A percentile compares a stretch with the other conserved stretches of the same genome.
phyloP scores from a whole-genome alignment of 2,329 filamentous ascomycete species.

The Pseudogymnoascus sp. region DNA sequence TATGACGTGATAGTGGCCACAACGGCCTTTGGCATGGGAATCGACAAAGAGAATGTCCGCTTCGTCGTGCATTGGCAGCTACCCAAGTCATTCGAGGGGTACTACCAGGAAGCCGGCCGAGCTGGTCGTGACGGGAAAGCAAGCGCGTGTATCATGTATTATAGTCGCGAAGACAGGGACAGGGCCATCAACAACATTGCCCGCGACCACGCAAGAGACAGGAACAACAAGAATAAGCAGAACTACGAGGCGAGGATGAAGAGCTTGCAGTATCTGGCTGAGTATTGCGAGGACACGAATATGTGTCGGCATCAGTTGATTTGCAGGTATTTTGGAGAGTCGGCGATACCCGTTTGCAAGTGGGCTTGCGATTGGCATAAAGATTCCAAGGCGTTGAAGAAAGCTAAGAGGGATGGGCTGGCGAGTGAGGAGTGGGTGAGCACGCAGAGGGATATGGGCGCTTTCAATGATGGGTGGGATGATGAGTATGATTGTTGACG shows the following conservation, averaged over 20 bases:
- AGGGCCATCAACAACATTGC: conserved; percentile 48
- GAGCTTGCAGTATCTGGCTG: conserved; percentile 60
- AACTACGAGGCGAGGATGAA: conserved; percentile 44
- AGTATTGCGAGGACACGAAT: conserved; percentile 72
- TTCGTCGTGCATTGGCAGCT: conserved; percentile 94
- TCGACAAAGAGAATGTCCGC: conserved; percentile 89
- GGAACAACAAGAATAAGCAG: conserved; percentile 32
- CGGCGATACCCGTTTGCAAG: conserved; percentile 50
- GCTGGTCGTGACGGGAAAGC: conserved; percentile 86
- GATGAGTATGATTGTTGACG: conserved; percentile 35
- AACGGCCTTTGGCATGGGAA: conserved; percentile 95
- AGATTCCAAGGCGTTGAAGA: conserved; percentile 50
- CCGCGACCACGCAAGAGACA: conserved; percentile 29
- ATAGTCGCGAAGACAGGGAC: conserved; percentile 79
- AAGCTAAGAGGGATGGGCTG: conserved; percentile 47
- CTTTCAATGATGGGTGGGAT: conserved; percentile 44
- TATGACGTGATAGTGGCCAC: conserved; percentile 94
- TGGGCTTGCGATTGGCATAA: conserved; percentile 76
- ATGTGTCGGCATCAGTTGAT: conserved; percentile 70
- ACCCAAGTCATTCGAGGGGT: conserved; percentile 89
- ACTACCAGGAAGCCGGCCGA: conserved; percentile 90
- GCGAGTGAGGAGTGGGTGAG: conserved; percentile 56
- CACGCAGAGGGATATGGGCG: conserved; percentile 52
- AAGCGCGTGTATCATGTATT: conserved; percentile 81
- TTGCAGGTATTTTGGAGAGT: conserved; percentile 69